Base-by-base conservation (phyloP, 805 yeast species). In the Novakomyces olei region DNA sequence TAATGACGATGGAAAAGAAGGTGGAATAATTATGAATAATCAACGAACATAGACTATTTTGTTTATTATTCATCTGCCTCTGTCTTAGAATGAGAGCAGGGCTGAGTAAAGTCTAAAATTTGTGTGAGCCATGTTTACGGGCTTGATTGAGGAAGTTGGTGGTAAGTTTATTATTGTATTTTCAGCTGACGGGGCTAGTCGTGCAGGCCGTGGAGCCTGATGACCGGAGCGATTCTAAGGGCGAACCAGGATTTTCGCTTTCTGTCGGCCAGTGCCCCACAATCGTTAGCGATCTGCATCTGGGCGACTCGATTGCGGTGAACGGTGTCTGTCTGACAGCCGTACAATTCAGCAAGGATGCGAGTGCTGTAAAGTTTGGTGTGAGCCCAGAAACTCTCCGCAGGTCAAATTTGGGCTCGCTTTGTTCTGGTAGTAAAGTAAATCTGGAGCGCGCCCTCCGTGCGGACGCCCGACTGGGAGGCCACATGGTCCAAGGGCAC, bases 121-220 rank as follows among this genome's bases (percentile, higher is more conserved):
- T n/a, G n/a, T n/a, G n/a, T n/a, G n/a, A n/a, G n/a, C n/a, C 30
- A 83, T 85, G 98, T 85, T 85, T 45, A 85, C 98, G 0, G 98
- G 98, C 19, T 69, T 85, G 29, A 91, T 85, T 3, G 98, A 85
- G 49, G 60, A 60, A 24, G 69, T 81, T 19, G 96, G 94, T 6
- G 61, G 68, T 37, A 28, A 9, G 9, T 14, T 6, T 30, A 12
- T 38, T 33, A 12, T 50, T 44, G 23, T 42, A 41, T 15, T 31
- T 44, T 8, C 40, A 33, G 19, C 39, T 47, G 18, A 49, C 49
- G 49, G 31, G 26, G 22, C 5, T 16, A 9, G 32, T 29, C 41
- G 51, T 49, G 1, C 71, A 77, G 4, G 38, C 47, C 8, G 69
- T 63, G 39, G 63, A 63, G 39, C 49, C 50, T 20, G 45, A 47